These are phyloP conservation scores for Pleomassaria siparia DNA, from an alignment of 2,329 filamentous ascomycete species.

Conservation along the genomic window DNA sequence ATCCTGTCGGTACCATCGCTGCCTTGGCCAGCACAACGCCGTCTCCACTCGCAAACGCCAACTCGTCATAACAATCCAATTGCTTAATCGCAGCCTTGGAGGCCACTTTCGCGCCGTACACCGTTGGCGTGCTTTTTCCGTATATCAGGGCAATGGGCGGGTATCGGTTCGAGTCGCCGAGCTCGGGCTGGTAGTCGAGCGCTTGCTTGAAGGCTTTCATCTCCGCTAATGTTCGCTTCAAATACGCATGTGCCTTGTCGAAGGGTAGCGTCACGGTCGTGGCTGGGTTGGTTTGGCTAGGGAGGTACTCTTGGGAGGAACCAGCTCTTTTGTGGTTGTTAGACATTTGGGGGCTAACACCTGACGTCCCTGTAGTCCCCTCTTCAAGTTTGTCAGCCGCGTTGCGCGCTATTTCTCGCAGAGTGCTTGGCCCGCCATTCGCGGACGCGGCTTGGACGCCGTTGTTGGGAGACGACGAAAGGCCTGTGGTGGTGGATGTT, in stretches of 20 bases:
- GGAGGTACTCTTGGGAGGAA: constrained; percentile 10
- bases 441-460: not conserved
- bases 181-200: constrained; percentile 62
- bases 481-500: constrained; percentile 10
- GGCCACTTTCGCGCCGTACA: constrained; percentile 76
- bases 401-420: constrained; percentile 24
- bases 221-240: constrained; percentile 71
- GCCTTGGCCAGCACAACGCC: constrained; percentile 85
- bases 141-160: constrained; percentile 83
- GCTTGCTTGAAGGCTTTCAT: constrained; percentile 76
- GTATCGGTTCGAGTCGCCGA: constrained; percentile 69
- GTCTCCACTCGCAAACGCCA: constrained; percentile 84
- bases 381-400: constrained; percentile 30
- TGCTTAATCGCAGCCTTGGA: constrained; percentile 73
- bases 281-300: constrained; percentile 22
- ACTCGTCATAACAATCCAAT: constrained; percentile 78
- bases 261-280: constrained; percentile 57
- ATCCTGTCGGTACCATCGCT: constrained; percentile 81
- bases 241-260: constrained; percentile 64
- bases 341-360: constrained; percentile 53
- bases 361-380: constrained; percentile 30
- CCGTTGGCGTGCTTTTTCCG: constrained; percentile 82
- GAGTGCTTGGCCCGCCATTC: constrained; percentile 13
- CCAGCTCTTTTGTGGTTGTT: constrained; percentile 24
- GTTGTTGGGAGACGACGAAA: constrained; percentile 10